A percentile compares a stretch with the other conserved stretches of the same genome.
These are phyloP conservation scores for Rhexocercosporidium sp. DNA, from an alignment of 2,329 filamentous ascomycete genomes.

Conservation along the genomic window DNA sequence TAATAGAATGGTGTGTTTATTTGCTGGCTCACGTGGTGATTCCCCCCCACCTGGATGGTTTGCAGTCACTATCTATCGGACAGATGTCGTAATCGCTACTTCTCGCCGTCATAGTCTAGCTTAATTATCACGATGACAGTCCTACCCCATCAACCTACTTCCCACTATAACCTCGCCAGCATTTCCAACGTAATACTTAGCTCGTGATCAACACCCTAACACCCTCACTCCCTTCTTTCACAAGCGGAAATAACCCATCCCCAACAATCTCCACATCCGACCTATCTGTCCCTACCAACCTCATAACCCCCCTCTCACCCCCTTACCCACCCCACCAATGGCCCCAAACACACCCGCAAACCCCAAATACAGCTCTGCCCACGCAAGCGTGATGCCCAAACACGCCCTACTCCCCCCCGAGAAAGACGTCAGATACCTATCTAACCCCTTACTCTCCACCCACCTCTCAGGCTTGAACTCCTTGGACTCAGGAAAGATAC, in stretches of 20 bases:
- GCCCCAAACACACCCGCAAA: slow-evolving; percentile 22
- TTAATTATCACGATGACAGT: no score
- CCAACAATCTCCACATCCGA: slow-evolving; percentile 32
- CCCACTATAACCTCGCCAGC: no score
- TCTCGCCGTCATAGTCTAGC: no score
- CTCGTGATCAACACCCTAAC: slow-evolving; percentile 24
- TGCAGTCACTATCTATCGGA: no score
- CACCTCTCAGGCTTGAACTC: slow-evolving; percentile 18
- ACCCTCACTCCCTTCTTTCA: slow-evolving; percentile 23
- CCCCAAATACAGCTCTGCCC: slow-evolving; percentile 31
- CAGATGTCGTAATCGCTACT: no score
- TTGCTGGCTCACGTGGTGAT: no score
- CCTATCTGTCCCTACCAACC: slow-evolving; percentile 38
- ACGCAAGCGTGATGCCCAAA: slow-evolving; percentile 43
- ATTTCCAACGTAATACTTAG: background rate
- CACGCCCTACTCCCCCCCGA: slow-evolving; percentile 49
- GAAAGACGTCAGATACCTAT: slow-evolving; percentile 49
- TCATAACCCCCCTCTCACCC: slow-evolving; percentile 23
- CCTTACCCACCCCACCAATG: slow-evolving; percentile 23
- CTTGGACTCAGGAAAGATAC: slow-evolving; percentile 42
- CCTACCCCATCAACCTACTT: no score
- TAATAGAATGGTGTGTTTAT: no score
- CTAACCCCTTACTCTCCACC: slow-evolving; percentile 31
- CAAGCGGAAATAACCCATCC: slow-evolving; percentile 25
- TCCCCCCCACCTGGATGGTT: no score